Conservation (phyloP, 2,329 filamentous ascomycete species). For the Aspergillaceae sp. region DNA sequence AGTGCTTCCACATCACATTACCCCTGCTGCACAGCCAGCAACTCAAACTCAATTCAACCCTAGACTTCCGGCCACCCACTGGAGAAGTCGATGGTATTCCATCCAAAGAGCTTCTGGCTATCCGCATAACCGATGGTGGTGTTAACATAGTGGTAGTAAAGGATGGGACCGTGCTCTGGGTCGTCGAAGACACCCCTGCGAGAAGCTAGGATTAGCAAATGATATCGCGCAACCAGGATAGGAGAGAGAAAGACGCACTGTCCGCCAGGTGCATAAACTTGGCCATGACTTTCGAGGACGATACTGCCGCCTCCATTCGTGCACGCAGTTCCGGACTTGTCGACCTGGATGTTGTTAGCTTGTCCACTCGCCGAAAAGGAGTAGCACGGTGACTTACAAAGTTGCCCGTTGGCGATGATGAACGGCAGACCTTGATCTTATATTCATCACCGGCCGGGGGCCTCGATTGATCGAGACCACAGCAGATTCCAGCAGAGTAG, state of each 20-base stretch:
- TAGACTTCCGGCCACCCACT: slow-evolving; percentile 34
- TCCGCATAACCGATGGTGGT: slow-evolving; percentile 42
- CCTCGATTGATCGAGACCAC: slow-evolving; percentile 42
- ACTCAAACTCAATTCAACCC: background rate
- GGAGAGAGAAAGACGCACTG: slow-evolving; percentile 42
- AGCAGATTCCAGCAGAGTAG: slow-evolving; percentile 53
- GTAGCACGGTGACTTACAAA: slow-evolving; percentile 38
- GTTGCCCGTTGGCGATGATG: slow-evolving; percentile 41
- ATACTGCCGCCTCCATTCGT: slow-evolving; percentile 51
- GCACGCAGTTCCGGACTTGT: slow-evolving; percentile 48
- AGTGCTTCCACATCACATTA: too few relatives aligned
- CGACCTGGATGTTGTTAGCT: slow-evolving; percentile 27
- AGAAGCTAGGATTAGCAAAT: slow-evolving; percentile 1
- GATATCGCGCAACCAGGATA: background rate
- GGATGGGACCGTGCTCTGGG: slow-evolving; percentile 41
- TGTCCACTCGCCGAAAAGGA: background rate
- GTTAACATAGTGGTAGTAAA: slow-evolving; percentile 57
- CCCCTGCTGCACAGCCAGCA: too few relatives aligned
- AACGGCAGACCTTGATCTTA: slow-evolving; percentile 56
- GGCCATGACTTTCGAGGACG: slow-evolving; percentile 52
- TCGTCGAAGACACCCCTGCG: slow-evolving; percentile 25
- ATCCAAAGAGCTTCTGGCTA: slow-evolving; percentile 35
- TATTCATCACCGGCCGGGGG: slow-evolving; percentile 55
- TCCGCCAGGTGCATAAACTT: slow-evolving; percentile 58
- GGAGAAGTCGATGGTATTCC: slow-evolving; percentile 34